Evolutionary conservation across 495 filamentous ascomycete species (phyloP), one percentile per base, ranked within the genome.

Genomic region (Xeromyces bisporus): DNA sequence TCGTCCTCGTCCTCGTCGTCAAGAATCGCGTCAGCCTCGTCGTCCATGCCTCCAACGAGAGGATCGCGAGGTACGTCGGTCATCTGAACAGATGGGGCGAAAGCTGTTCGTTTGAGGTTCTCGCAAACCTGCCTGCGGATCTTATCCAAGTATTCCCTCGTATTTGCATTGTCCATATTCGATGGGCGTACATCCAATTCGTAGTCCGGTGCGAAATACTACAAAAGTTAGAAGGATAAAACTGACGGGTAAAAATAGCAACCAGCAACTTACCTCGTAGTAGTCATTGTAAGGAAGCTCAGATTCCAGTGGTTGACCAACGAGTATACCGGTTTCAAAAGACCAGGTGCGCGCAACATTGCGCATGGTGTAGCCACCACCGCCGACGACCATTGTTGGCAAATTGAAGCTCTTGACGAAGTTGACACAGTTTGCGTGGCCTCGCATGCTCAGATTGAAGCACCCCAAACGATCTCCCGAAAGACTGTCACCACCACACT

Each of bases 151-250:
- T 99, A 99, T 43, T 96, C 89, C 36, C 62, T 67, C 18, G 80
- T 85, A 48, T 99, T 99, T 11, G 87, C 82, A 43, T 99, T 99
- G 49, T 99, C 89, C 89, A 96, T 99, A 41, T 99, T 99, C 2
- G 84, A 93, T 7, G 89, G 70, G 9, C 84, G 78, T 11, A 99
- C 89, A 45, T 96, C 78, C 16, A 99, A 70, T 50, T 93, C 80
- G 48, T 89, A 99, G 44, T 99, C 89, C 1, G 89, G 89, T 6
- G 79, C 86, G 44, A 93, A 99, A 46, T 99, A 96, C 81, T 93
- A 11, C n/a, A 23, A 1, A 1, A 7, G 29, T 66, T 46, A 65
- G 55, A 24, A 40, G 34, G 37, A 39, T 28, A 12, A 43, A 21
- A 2, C 27, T 8, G 20, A 5, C 11, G 15, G 26, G 6, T 3